phyloP scores from a whole-genome alignment of 2,329 filamentous ascomycete genomes.

The Fusarium nodosum region DNA sequence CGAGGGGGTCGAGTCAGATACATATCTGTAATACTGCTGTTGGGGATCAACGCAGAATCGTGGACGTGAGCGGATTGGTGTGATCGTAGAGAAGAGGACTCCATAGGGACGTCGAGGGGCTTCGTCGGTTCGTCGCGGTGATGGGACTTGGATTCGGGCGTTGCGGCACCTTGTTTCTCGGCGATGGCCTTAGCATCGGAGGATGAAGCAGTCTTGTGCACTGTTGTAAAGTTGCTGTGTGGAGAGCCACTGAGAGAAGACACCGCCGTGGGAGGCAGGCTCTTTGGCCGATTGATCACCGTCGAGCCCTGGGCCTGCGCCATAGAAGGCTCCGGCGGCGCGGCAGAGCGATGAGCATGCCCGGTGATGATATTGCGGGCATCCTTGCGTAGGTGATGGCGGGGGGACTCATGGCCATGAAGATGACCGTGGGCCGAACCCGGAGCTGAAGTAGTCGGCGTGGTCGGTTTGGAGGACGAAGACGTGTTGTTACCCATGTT shows the following conservation, averaged over 20 bases:
- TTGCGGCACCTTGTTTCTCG: slow-evolving; percentile 26
- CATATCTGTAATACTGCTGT: slow-evolving; percentile 73
- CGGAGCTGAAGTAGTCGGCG: slow-evolving; percentile 50
- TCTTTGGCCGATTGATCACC: slow-evolving; percentile 61
- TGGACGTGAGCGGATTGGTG: slow-evolving; percentile 55
- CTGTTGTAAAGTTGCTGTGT: slow-evolving; percentile 54
- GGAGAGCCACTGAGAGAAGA: slow-evolving; percentile 65
- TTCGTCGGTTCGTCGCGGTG: slow-evolving; percentile 61
- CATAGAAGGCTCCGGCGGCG: slow-evolving; percentile 72
- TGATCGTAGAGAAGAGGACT: slow-evolving; percentile 55
- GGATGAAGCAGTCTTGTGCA: slow-evolving; percentile 46
- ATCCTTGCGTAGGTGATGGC: slow-evolving; percentile 55
- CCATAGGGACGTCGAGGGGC: slow-evolving; percentile 70
- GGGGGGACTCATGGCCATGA: slow-evolving; percentile 48
- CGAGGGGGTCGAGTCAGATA: slow-evolving; percentile 83
- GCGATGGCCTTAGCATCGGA: slow-evolving; percentile 32
- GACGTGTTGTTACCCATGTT: slow-evolving; percentile 58
- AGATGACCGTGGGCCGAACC: slow-evolving; percentile 45
- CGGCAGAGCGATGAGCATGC: slow-evolving; percentile 68
- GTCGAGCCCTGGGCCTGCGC: slow-evolving; percentile 72
- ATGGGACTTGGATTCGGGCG: slow-evolving; percentile 21
- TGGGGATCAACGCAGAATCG: slow-evolving; percentile 62
- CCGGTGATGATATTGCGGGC: slow-evolving; percentile 66
- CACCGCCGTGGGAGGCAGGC: slow-evolving; percentile 64
- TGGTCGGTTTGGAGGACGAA: slow-evolving; percentile 55